Evolutionary conservation across 331 rosid species (phyloP), one percentile per base, ranked within the genome.

Genomic region (Malus hybrid): DNA sequence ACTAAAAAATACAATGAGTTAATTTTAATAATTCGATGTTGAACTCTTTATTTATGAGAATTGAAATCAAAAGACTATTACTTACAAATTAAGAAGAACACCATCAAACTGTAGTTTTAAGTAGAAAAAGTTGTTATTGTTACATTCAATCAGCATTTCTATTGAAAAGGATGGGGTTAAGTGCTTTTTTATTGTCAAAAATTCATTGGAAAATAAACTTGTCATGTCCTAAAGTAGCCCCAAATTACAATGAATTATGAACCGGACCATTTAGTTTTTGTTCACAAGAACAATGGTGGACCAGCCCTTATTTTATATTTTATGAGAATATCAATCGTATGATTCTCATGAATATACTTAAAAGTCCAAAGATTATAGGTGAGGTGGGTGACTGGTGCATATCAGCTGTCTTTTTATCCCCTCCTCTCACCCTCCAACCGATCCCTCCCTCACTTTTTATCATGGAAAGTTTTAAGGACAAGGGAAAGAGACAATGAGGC

Each of bases 401-500:
- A 22, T 77, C 14, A 42, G 13, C 34, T 77, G 7, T 77, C 22
- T 28, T 48, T 42, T 42, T 16, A 8, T 26, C 2, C 20, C 64
- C 71, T 20, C 32, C 32, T 58, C 64, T 58, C 64, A 58, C 64
- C 30, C 63, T 10, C 24, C 53, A 13, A 62, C 14, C 20, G 9
- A 6, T 62, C 9, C 1, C 66, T 18, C 66, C 66, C 10, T 62
- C 66, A 28, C 66, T 62, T 61, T 22, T 14, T 28, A 62, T 30
- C 33, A 63, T 4, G 24, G 68, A 9, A 72, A 75, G 71, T 61
- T 56, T 16, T 28, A 62, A 12, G 66, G 34, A 28, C 34, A 62
- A 58, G 13, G 15, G 78, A 77, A 75, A 79, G 73, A 73, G 79
- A 75, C 79, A 66, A 36, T 29, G 66, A 68, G 10, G 5, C 44